phyloP scores from a whole-genome alignment of 2,329 filamentous ascomycete species.

The Anisogramma anomala region DNA sequence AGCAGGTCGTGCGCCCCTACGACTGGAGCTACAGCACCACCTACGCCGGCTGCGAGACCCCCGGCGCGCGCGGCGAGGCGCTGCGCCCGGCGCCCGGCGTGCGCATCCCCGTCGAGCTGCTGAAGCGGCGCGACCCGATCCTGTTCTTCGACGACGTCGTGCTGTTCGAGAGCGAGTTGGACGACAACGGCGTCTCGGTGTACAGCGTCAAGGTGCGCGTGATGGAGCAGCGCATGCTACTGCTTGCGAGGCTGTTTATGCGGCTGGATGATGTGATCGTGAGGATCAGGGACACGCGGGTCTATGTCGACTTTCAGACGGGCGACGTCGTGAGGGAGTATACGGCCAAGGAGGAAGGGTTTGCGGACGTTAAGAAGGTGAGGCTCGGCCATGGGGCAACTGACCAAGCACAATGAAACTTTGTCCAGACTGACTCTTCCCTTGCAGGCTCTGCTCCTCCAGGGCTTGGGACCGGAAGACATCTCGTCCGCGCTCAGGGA shows the following conservation, averaged over 20 bases:
- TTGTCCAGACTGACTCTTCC: too few species aligned
- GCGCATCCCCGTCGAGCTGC: conserved; percentile 70
- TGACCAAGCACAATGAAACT: too few species aligned
- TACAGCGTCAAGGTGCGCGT: conserved; percentile 85
- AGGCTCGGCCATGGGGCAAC: conserved; percentile 17
- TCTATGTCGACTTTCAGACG: conserved; percentile 80
- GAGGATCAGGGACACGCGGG: conserved; percentile 74
- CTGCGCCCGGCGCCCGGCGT: conserved; percentile 11
- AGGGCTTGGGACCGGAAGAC: conserved; percentile 52
- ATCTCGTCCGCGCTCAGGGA: conserved; percentile 68
- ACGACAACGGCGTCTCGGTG: conserved; percentile 91
- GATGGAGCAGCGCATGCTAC: conserved; percentile 76
- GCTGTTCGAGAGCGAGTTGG: conserved; percentile 92
- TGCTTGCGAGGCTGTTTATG: conserved; percentile 84
- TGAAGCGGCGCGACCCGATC: conserved; percentile 85
- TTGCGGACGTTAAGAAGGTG: conserved; percentile 64
- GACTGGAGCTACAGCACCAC: conserved; percentile 96
- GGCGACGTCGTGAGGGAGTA: conserved; percentile 80
- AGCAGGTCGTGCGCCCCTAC: conserved; percentile 88
- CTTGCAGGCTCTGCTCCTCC: conserved; percentile 35
- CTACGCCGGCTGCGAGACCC: conserved; percentile 57
- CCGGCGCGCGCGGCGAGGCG: conserved; percentile 10
- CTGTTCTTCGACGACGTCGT: conserved; percentile 94
- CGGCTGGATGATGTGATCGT: conserved; percentile 82
- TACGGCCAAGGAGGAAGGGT: conserved; percentile 72